Evolutionary conservation across 805 yeast species (phyloP).

Genomic region (Candida ipomoeae): DNA sequence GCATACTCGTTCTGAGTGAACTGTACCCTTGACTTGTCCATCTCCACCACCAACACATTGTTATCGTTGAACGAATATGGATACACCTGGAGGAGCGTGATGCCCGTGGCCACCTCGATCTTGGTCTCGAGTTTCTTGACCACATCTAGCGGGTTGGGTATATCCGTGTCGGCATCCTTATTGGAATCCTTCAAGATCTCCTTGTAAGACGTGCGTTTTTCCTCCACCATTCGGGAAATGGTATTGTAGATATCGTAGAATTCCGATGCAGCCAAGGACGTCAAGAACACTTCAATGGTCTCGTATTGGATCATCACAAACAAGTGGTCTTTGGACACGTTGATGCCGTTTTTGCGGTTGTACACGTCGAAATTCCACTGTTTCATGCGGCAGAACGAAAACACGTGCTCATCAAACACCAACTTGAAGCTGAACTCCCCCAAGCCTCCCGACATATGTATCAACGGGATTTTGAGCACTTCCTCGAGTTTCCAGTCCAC

Average conservation of each 20-base stretch:
- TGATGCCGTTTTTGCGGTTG: slow-evolving; percentile 58
- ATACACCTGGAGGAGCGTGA: slow-evolving; percentile 59
- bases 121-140: slow-evolving; percentile 56
- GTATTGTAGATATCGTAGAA: slow-evolving; percentile 73
- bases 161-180: slow-evolving; percentile 9
- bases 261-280: slow-evolving; percentile 84
- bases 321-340: slow-evolving; percentile 55
- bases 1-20: slow-evolving; percentile 47
- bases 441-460: slow-evolving; percentile 56
- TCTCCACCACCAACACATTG: slow-evolving; percentile 62
- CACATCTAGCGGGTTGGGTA: slow-evolving; percentile 21
- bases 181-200: slow-evolving; percentile 68
- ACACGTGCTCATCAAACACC: slow-evolving; percentile 82
- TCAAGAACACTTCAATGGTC: slow-evolving; percentile 57
- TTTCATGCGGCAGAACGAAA: slow-evolving; percentile 57
- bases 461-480: slow-evolving; percentile 59
- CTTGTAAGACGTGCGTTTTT: slow-evolving; percentile 64
- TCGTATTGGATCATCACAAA: slow-evolving; percentile 48
- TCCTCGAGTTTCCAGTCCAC: slow-evolving; percentile 61
- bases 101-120: slow-evolving; percentile 57
- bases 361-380: slow-evolving; percentile 51
- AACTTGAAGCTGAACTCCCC: slow-evolving; percentile 54
- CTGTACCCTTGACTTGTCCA: slow-evolving; percentile 52
- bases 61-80: slow-evolving; percentile 80
- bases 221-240: slow-evolving; percentile 65